Base-by-base conservation (phyloP, 345 rosid species). In the Luvunga scandens region DNA sequence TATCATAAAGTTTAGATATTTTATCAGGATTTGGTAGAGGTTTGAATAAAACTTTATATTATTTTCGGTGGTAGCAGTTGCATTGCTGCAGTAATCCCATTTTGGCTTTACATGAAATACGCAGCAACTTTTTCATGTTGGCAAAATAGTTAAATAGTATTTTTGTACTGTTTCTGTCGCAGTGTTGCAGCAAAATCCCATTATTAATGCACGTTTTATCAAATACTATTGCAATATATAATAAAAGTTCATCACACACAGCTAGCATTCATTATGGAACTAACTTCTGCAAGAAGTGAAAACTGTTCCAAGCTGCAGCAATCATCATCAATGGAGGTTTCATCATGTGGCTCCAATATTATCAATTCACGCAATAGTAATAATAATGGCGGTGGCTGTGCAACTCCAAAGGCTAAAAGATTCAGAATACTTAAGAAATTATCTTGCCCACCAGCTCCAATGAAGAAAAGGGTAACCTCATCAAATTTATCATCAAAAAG, bases 41-140 rank as follows among this genome's bases (percentile, higher is more conserved):
- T 76, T 78, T 72, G 78, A 79, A 78, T 62, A 67, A 67, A 75
- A 28, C 36, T 60, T 71, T 16, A 45, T 31, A 28, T 16, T 72
- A 53, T 53, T 39, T 61, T 66, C 55, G 74, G 87, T 82, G 87
- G 91, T 82, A 80, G 91, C 48, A 82, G 91, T 85, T 82, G 38
- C 2, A 7, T 80, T 79, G 86, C 83, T 81, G 76, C 78, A 77
- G 84, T 80, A 56, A 76, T 76, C 76, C 59, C 48, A 18, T 69
- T 75, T 86, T 88, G 89, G 87, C 79, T 21, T 71, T 78, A 77
- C 82, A 38, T n/a, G 62, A 42, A 75, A 38, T 25, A 9, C 21
- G 7, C 55, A 9, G 27, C 28, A 72, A 77, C 84, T 81, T 84
- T 73, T 75, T 79, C 53, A 82, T 45, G 22, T 36, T 39, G 64